Conservation (phyloP, 305 asterid species). For the Stenogyne calaminthoides region DNA sequence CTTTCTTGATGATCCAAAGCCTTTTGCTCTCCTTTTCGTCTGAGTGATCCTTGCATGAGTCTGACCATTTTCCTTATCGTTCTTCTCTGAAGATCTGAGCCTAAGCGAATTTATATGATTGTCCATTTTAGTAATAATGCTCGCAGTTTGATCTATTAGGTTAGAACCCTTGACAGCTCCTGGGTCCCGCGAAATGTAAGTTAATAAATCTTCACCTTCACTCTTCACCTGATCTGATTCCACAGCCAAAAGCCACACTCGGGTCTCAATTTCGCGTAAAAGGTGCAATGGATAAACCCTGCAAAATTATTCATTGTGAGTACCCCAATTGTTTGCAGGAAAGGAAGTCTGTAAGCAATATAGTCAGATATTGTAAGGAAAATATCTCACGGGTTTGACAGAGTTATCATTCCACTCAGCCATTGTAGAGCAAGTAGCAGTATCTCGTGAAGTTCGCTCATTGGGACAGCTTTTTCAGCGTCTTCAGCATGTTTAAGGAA, state of each 20-base stretch:
- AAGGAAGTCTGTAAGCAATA: constrained; percentile 31
- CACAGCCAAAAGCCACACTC: constrained; percentile 98
- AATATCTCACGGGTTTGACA: constrained; percentile 74
- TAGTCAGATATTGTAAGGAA: not conserved
- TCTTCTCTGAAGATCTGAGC: constrained; percentile 61
- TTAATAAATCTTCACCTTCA: constrained; percentile 63
- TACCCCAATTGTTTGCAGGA: constrained; percentile 9
- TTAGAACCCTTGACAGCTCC: constrained; percentile 71
- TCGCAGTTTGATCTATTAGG: constrained; percentile 81
- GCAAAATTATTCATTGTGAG: constrained; percentile 35
- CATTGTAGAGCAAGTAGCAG: constrained; percentile 91
- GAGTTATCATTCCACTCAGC: constrained; percentile 92
- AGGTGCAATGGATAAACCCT: constrained; percentile 90
- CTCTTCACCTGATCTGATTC: constrained; percentile 91
- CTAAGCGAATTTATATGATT: constrained; percentile 59
- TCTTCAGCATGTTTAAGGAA: constrained; percentile 94
- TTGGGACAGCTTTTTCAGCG: constrained; percentile 87
- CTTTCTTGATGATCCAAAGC: constrained; percentile 69
- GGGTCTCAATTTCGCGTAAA: constrained; percentile 94
- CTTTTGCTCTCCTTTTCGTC: constrained; percentile 84
- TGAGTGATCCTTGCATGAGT: constrained; percentile 57
- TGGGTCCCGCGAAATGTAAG: constrained; percentile 53
- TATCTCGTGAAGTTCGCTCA: constrained; percentile 86
- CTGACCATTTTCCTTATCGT: constrained; percentile 70
- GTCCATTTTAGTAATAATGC: constrained; percentile 74